A percentile compares a stretch with the other conserved stretches of the same genome.
phyloP scores from a whole-genome alignment of 2,329 filamentous ascomycete species.

The Scortechinia acanthostroma region DNA sequence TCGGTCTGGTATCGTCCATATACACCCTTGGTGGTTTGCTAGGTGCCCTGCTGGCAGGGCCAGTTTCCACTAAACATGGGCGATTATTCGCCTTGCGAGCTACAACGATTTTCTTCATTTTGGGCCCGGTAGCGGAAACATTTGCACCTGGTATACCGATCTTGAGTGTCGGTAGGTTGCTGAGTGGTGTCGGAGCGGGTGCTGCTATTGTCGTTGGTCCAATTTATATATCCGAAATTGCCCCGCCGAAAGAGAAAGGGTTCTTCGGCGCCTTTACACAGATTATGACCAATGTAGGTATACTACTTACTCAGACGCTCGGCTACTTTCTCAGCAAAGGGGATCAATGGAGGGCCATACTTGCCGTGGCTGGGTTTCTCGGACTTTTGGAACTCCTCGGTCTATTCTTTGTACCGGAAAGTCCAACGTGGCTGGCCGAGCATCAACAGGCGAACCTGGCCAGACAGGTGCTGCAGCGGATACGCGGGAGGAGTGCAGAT shows the following conservation, averaged over 20 bases:
- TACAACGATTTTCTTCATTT: slow-evolving; percentile 69
- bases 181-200: slow-evolving; percentile 79
- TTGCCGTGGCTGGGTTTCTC: slow-evolving; percentile 66
- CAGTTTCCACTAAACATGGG: slow-evolving; percentile 71
- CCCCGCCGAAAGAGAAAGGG: slow-evolving; percentile 67
- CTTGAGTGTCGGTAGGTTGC: slow-evolving; percentile 67
- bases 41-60: slow-evolving; percentile 75
- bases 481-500: slow-evolving; percentile 64
- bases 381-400: slow-evolving; percentile 62
- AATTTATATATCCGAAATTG: slow-evolving; percentile 87
- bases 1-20: slow-evolving; percentile 80
- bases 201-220: slow-evolving; percentile 88
- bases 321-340: slow-evolving; percentile 82
- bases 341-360: slow-evolving; percentile 74
- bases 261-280: slow-evolving; percentile 83
- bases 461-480: slow-evolving; percentile 62
- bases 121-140: slow-evolving; percentile 72
- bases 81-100: slow-evolving; percentile 69
- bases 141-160: slow-evolving; percentile 59
- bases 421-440: slow-evolving; percentile 76
- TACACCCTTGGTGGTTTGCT: slow-evolving; percentile 84
- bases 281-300: slow-evolving; percentile 87
- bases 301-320: slow-evolving; percentile 73
- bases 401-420: slow-evolving; percentile 75
- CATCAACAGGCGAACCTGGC: slow-evolving; percentile 54